Evolutionary conservation across 257 asterid species (phyloP).

Genomic region (Leptodermis oblonga): DNA sequence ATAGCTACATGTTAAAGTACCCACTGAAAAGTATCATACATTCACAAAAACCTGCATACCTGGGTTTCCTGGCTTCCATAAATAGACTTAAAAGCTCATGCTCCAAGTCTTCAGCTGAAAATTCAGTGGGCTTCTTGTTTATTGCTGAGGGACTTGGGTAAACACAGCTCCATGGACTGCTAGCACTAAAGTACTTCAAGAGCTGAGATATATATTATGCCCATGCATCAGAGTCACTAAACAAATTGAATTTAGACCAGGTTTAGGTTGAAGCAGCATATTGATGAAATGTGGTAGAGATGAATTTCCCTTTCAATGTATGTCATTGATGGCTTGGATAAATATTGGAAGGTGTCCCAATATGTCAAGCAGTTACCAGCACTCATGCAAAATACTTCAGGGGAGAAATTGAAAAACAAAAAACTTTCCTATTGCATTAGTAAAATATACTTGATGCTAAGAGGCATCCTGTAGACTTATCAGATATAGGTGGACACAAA

Average conservation of each 20-base stretch:
- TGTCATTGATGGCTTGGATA: neutral
- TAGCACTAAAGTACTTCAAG: constrained; percentile 40
- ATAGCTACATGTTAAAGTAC: neutral
- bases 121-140: constrained; percentile 38
- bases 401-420: neutral
- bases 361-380: neutral
- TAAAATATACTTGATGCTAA: neutral
- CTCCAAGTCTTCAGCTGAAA: constrained; percentile 50
- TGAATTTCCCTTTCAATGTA: neutral
- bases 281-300: neutral
- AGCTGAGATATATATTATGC: constrained; percentile 35
- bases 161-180: constrained; percentile 65
- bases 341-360: neutral
- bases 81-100: constrained; percentile 42
- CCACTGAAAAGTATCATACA: neutral
- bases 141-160: constrained; percentile 34
- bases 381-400: neutral
- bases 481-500: neutral
- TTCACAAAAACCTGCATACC: constrained; percentile 31
- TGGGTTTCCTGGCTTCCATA: constrained; percentile 43
- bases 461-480: neutral
- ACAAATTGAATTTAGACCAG: neutral
- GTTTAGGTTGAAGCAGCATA: neutral
- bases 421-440: neutral
- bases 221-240: neutral